Conservation (phyloP, 2,329 filamentous ascomycete species). For the Aspergillus sergii region DNA sequence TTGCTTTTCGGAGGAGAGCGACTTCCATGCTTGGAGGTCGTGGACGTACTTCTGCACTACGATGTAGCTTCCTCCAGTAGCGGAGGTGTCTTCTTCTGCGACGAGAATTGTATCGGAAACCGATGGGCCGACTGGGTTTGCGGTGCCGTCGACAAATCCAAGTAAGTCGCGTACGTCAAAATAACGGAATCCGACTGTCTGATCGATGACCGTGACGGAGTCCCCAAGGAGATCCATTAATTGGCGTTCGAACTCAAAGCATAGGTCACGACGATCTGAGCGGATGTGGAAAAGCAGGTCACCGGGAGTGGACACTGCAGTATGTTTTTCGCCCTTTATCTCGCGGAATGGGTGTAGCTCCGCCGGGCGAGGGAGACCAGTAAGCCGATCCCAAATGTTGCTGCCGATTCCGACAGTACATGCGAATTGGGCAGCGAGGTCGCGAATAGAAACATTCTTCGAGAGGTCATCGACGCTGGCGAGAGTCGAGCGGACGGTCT, state of each 20-base stretch:
- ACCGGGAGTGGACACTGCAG: slow-evolving; percentile 58
- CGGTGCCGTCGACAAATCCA: slow-evolving; percentile 63
- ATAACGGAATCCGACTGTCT: slow-evolving; percentile 61
- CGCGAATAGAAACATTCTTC: slow-evolving; percentile 59
- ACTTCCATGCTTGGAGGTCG: slow-evolving; percentile 52
- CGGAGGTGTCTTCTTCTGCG: slow-evolving; percentile 42
- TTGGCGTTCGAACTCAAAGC: slow-evolving; percentile 62
- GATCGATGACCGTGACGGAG: slow-evolving; percentile 53
- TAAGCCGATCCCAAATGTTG: slow-evolving; percentile 54
- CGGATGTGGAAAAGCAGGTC: slow-evolving; percentile 63
- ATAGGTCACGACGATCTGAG: slow-evolving; percentile 58
- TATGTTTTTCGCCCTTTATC: slow-evolving; percentile 53
- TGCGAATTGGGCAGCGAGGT: slow-evolving; percentile 49
- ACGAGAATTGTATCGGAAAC: slow-evolving; percentile 50
- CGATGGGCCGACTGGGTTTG: slow-evolving; percentile 56
- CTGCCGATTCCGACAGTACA: slow-evolving; percentile 61
- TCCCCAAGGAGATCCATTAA: slow-evolving; percentile 54
- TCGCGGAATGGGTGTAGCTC: slow-evolving; percentile 57
- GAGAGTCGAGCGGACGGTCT: slow-evolving; percentile 49
- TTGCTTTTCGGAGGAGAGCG: slow-evolving; percentile 54
- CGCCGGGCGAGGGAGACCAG: slow-evolving; percentile 46
- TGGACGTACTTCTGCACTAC: slow-evolving; percentile 64
- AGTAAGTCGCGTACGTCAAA: slow-evolving; percentile 62
- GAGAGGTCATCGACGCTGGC: slow-evolving; percentile 49
- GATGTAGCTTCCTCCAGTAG: slow-evolving; percentile 58